Base-by-base conservation (phyloP, 768 basidiomycete genomes). In the Paxillus rubicundulus region DNA sequence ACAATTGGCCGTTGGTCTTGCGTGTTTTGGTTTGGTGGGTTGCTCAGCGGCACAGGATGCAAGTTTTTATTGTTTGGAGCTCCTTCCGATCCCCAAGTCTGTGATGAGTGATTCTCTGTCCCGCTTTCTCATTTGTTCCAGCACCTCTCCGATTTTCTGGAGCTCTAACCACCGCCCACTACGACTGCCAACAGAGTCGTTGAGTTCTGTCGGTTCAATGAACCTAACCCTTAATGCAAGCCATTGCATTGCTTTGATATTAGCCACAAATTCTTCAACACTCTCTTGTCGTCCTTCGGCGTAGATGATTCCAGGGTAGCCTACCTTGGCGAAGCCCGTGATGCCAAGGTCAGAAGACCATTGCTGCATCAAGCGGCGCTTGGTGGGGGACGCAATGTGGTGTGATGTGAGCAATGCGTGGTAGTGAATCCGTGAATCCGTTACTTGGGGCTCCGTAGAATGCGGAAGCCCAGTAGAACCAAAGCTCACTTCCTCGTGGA, bases 181-280 rank as follows among this genome's bases (percentile, higher is more conserved):
- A 24, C 49, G 36, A 3, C 33, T 32, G 18, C 27, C 42, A 28
- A 33, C 21, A 14, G 17, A 5, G 9, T 45, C 27, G 27, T 21
- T 13, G n/a, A 18, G 37, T 52, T 61, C 65, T 5, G 78, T 37
- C 12, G 42, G 28, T 28, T 44, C 42, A n/a, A 82, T 63, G 59
- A 87, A 85, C 20, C 87, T 68, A 5, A 86, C 68, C 49, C 78
- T 74, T 55, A 89, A 66, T 9, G 87, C 87, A 1, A 89, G 72
- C 89, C 88, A 90, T 60, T 89, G 85, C 87, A 89, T 87, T 17
- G 73, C 77, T 62, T 85, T 87, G 49, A 89, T 78, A 47, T 84
- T 85, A 17, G 63, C 70, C 1, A 86, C 79, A 57, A 88, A 88
- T 57, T 84, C 82, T 59, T 84, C 77, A 12, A 89, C 71, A 43